Evolutionary conservation across 1,139 yeast species (phyloP).

Genomic region (Pichia sp.): DNA sequence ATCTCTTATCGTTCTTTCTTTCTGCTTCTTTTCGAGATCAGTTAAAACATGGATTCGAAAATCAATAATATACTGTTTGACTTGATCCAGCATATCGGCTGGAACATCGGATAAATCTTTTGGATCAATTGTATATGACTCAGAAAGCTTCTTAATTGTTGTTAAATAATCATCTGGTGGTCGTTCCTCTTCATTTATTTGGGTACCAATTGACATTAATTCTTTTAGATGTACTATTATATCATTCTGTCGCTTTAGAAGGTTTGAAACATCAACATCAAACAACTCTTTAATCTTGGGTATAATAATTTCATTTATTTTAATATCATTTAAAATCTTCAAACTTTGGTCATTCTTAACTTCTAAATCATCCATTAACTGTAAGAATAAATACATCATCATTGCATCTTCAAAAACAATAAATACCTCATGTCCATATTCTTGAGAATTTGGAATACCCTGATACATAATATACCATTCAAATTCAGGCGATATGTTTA

Average conservation of each 20-base stretch:
- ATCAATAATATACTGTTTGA: conserved; percentile 52
- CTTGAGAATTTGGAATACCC: too few relatives aligned
- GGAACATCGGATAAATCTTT: conserved; percentile 62
- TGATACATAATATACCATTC: neutral
- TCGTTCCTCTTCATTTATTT: neutral
- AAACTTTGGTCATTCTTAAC: neutral
- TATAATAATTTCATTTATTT: neutral
- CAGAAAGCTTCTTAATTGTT: conserved; percentile 15
- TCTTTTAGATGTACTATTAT: neutral
- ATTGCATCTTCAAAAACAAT: conserved; percentile 24
- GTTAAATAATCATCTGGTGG: conserved; percentile 16
- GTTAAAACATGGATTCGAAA: conserved; percentile 58
- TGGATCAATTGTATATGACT: conserved; percentile 52
- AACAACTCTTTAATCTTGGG: conserved; percentile 3
- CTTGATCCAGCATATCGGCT: conserved; percentile 46
- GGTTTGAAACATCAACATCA: neutral
- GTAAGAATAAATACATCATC: conserved; percentile 21
- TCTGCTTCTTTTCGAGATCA: conserved; percentile 46
- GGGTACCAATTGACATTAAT: neutral
- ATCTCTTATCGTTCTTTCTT: conserved; percentile 49
- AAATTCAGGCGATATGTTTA: neutral
- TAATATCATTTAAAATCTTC: neutral
- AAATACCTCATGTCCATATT: conserved; percentile 17
- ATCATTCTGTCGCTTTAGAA: too few relatives aligned
- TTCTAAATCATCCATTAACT: conserved; percentile 9